These are phyloP conservation scores for Macrolepiota dolichaula DNA, from an alignment of 768 basidiomycete genomes.

Conservation along the genomic window DNA sequence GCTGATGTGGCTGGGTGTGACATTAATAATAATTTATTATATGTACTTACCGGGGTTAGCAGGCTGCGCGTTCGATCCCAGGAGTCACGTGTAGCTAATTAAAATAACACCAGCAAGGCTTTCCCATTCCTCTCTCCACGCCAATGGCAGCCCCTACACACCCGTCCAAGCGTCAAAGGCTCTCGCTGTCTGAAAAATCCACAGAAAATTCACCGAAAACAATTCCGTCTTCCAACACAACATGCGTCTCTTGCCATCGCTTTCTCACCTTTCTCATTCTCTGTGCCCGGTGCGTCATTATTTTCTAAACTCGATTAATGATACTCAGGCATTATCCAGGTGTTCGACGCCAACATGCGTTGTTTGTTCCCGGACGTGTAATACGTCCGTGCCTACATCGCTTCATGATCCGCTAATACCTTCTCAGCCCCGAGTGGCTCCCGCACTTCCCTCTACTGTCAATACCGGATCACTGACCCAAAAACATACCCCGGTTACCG, in stretches of 20 bases:
- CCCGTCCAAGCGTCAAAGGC: neutral
- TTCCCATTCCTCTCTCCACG: neutral
- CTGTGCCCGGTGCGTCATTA: conserved; percentile 1
- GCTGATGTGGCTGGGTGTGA: conserved; percentile 4
- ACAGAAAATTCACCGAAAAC: neutral
- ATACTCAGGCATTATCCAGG: conserved; percentile 18
- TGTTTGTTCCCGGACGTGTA: conserved; percentile 45
- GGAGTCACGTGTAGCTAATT: no score
- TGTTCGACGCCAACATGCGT: conserved; percentile 38
- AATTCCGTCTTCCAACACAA: neutral
- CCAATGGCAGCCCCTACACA: neutral
- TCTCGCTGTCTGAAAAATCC: neutral
- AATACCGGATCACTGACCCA: conserved; percentile 13
- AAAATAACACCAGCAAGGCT: neutral
- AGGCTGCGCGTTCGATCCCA: neutral
- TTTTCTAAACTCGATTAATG: neutral
- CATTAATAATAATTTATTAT: neutral
- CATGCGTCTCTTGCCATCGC: conserved; percentile 5
- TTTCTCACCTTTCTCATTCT: conserved; percentile 6
- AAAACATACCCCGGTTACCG: conserved; percentile 1
- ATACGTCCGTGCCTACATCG: conserved; percentile 27
- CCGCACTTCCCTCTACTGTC: conserved; percentile 24
- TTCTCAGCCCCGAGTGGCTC: conserved; percentile 28
- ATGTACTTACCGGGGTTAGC: neutral
- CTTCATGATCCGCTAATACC: conserved; percentile 32